A percentile compares a stretch with the other conserved stretches of the same genome.
phyloP scores from a whole-genome alignment of 202 grass and related monocot species.

The Musa balbisiana region DNA sequence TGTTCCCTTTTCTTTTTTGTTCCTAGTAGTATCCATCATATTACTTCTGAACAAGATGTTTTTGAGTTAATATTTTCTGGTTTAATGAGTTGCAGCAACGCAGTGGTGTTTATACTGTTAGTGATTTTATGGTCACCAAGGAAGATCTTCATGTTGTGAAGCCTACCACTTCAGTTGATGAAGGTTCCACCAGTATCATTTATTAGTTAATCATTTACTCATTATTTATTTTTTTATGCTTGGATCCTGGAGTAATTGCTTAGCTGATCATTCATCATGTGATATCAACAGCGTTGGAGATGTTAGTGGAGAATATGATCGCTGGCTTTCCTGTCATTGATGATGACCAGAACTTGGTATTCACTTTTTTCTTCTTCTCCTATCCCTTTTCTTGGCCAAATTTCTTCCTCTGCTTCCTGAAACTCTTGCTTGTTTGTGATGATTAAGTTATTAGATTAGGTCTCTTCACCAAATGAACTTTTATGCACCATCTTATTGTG shows the following conservation, averaged over 20 bases:
- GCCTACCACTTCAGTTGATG: conserved; percentile 48
- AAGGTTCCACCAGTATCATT: conserved; percentile 39
- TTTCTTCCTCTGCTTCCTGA: not conserved
- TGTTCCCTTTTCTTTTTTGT: too few relatives aligned
- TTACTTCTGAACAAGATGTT: too few relatives aligned
- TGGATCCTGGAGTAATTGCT: not conserved
- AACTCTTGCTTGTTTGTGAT: not conserved
- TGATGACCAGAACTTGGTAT: conserved; percentile 71
- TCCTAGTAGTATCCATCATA: too few relatives aligned
- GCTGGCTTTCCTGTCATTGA: conserved; percentile 83
- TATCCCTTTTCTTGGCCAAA: not conserved
- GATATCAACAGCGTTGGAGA: conserved; percentile 47
- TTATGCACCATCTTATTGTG: not conserved
- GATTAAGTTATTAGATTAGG: not conserved
- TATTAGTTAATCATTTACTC: not conserved
- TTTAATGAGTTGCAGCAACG: conserved; percentile 36
- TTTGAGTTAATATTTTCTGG: not conserved
- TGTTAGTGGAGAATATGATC: conserved; percentile 65
- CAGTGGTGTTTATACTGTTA: conserved; percentile 60
- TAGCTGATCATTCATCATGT: conserved; percentile 18
- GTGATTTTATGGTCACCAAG: conserved; percentile 79
- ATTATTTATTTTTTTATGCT: not conserved
- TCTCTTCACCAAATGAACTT: not conserved
- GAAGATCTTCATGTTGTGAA: conserved; percentile 59
- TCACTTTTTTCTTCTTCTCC: not conserved